phyloP scores from a whole-genome alignment of 2,329 filamentous ascomycete genomes.

The Thelonectria olida region DNA sequence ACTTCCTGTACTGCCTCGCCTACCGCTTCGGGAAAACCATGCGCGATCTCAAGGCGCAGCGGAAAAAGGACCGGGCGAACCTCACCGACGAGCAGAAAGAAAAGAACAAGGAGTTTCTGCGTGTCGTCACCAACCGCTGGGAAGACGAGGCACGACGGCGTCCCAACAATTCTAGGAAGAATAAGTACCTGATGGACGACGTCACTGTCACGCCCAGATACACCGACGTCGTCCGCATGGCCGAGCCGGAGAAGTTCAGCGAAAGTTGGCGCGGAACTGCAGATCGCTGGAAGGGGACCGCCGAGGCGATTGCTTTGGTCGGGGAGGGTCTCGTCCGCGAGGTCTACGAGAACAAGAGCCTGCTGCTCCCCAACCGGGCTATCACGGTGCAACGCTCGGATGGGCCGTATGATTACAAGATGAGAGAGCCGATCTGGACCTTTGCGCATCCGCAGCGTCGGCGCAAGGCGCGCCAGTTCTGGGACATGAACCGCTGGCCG shows the following conservation, averaged over 20 bases:
- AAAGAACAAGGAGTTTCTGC: constrained; percentile 25
- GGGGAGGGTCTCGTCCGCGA: constrained; percentile 54
- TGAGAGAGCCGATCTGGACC: constrained; percentile 44
- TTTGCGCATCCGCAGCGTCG: constrained; percentile 41
- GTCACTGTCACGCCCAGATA: constrained; percentile 31
- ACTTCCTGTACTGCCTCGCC: constrained; percentile 43
- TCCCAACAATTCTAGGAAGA: constrained; percentile 29
- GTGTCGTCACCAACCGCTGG: constrained; percentile 24
- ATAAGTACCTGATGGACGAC: neutral
- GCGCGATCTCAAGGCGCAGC: constrained; percentile 16
- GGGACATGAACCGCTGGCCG: constrained; percentile 60
- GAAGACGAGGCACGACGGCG: constrained; percentile 23
- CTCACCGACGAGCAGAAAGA: constrained; percentile 22
- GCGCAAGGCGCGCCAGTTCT: constrained; percentile 45
- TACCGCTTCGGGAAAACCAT: constrained; percentile 52
- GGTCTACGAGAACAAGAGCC: constrained; percentile 51
- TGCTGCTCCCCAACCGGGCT: constrained; percentile 51
- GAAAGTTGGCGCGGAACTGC: constrained; percentile 20
- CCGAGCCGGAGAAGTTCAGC: constrained; percentile 39
- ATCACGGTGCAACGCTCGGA: constrained; percentile 27
- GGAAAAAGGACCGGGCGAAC: constrained; percentile 9
- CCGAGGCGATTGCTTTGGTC: constrained; percentile 40
- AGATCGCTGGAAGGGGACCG: neutral
- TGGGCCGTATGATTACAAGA: constrained; percentile 24
- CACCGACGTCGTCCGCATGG: constrained; percentile 44